phyloP scores from a whole-genome alignment of 139 green algal species.

The Picochlorum costavermella region DNA sequence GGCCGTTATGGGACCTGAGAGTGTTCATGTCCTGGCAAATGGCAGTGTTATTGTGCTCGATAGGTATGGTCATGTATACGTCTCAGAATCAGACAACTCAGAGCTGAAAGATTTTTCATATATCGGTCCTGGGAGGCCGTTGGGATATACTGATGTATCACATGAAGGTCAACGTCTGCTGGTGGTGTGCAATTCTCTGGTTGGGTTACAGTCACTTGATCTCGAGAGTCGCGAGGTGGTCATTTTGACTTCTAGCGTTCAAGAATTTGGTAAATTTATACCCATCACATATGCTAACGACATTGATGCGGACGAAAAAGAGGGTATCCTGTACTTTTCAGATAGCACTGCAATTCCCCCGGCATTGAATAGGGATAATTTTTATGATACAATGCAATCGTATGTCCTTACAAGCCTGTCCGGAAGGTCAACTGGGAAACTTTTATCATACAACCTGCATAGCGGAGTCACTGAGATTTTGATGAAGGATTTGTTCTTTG shows the following conservation, averaged over 20 bases:
- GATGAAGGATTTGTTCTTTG: conserved; percentile 45
- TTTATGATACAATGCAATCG: conserved; percentile 17
- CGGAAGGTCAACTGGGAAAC: conserved; percentile 30
- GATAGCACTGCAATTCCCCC: conserved; percentile 1
- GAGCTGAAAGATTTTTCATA: background rate
- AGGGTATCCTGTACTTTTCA: conserved; percentile 6
- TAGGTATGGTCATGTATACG: conserved; percentile 4
- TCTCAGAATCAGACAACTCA: background rate
- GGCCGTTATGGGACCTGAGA: background rate
- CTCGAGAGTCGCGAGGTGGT: background rate
- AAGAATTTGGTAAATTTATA: background rate
- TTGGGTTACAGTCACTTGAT: background rate
- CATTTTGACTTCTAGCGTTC: conserved; percentile 5
- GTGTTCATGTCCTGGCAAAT: background rate
- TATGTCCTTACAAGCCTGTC: conserved; percentile 13
- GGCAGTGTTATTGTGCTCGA: conserved; percentile 6
- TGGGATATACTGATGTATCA: background rate
- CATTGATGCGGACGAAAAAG: conserved; percentile 7
- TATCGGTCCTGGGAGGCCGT: conserved; percentile 10
- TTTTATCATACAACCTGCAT: conserved; percentile 49
- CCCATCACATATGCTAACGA: conserved; percentile 13
- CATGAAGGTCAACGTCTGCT: background rate
- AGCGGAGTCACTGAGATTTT: conserved; percentile 36
- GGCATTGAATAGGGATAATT: conserved; percentile 24
- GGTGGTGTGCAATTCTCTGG: conserved; percentile 4